Evolutionary conservation across 495 filamentous ascomycete genomes (phyloP).

Genomic region (Daldinia bambusicola): DNA sequence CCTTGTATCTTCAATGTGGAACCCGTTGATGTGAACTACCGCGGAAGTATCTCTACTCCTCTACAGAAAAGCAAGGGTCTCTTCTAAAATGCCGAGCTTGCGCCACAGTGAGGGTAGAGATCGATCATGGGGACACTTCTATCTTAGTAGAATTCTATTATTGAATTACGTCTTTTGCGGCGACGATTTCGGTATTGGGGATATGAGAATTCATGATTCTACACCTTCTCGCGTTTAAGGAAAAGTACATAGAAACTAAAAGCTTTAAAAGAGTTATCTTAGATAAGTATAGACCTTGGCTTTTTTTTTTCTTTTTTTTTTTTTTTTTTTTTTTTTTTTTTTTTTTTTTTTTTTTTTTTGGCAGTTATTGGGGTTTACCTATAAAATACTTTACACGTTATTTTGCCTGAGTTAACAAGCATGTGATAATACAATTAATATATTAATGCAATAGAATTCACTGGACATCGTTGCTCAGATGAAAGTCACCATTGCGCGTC

Average conservation of each 20-base stretch:
- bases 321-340: too few relatives aligned
- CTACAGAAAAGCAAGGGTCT: slow-evolving; percentile 28
- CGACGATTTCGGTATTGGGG: neutral
- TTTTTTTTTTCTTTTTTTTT: too few relatives aligned
- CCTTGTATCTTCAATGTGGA: neutral
- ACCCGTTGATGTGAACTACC: slow-evolving; percentile 3
- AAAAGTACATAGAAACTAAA: too few relatives aligned
- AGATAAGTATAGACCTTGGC: too few relatives aligned
- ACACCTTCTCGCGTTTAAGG: neutral
- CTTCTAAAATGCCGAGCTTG: slow-evolving; percentile 28
- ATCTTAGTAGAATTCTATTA: slow-evolving; percentile 9
- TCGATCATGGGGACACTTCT: slow-evolving; percentile 7
- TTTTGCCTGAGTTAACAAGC: too few relatives aligned
- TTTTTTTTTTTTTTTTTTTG: too few relatives aligned
- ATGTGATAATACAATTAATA: too few relatives aligned
- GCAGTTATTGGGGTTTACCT: too few relatives aligned
- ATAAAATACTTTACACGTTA: too few relatives aligned
- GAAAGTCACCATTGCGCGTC: slow-evolving; percentile 32
- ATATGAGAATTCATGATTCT: slow-evolving; percentile 17
- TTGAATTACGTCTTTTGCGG: neutral
- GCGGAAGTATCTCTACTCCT: neutral
- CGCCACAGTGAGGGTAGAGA: slow-evolving; percentile 24
- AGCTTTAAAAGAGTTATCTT: too few relatives aligned
- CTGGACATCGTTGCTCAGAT: slow-evolving; percentile 27
- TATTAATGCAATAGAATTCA: slow-evolving; percentile 31